Percentiles rank a stretch among this genome's conserved stretches.
Evolutionary conservation across 805 yeast genomes (phyloP).

Genomic region (Ogataea trehaloabstinens): DNA sequence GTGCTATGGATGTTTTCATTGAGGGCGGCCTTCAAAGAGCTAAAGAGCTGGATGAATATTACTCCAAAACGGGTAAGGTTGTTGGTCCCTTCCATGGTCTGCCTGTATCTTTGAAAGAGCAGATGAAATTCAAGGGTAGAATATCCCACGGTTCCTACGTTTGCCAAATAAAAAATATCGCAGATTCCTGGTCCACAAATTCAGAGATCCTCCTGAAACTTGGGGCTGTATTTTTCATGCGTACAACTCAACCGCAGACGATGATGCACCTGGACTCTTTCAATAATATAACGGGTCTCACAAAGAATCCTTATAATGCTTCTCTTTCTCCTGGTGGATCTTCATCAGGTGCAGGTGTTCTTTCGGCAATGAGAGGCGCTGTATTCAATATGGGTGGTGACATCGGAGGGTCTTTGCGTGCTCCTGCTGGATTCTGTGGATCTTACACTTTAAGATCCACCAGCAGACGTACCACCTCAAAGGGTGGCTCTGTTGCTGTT

Average conservation of each 20-base stretch:
- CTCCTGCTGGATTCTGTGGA: slow-evolving; percentile 57
- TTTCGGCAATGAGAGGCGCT: slow-evolving; percentile 55
- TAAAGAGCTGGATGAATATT: slow-evolving; percentile 50
- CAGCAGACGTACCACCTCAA: slow-evolving; percentile 39
- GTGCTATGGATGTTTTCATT: slow-evolving; percentile 43
- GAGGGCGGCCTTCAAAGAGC: slow-evolving; percentile 61
- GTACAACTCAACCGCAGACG: slow-evolving; percentile 55
- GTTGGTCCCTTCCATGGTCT: slow-evolving; percentile 67
- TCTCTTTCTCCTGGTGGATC: slow-evolving; percentile 56
- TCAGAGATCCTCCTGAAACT: slow-evolving; percentile 37
- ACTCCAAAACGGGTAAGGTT: slow-evolving; percentile 42
- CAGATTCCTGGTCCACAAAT: slow-evolving; percentile 36
- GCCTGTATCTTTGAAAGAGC: slow-evolving; percentile 47
- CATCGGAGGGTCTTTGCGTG: slow-evolving; percentile 60
- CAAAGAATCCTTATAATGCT: slow-evolving; percentile 14
- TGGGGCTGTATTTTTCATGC: slow-evolving; percentile 55
- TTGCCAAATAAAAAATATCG: slow-evolving; percentile 26
- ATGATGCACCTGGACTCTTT: slow-evolving; percentile 52
- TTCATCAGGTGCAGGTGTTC: slow-evolving; percentile 62
- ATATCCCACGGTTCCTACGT: slow-evolving; percentile 51
- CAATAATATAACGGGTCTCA: slow-evolving; percentile 27
- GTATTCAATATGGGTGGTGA: slow-evolving; percentile 59
- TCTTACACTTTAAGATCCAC: slow-evolving; percentile 42
- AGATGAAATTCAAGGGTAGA: slow-evolving; percentile 44
- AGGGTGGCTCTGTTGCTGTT: slow-evolving; percentile 34